A percentile compares a stretch with the other conserved stretches of the same genome.
phyloP scores from a whole-genome alignment of 2,329 filamentous ascomycete species.

The Cercospora sp. region DNA sequence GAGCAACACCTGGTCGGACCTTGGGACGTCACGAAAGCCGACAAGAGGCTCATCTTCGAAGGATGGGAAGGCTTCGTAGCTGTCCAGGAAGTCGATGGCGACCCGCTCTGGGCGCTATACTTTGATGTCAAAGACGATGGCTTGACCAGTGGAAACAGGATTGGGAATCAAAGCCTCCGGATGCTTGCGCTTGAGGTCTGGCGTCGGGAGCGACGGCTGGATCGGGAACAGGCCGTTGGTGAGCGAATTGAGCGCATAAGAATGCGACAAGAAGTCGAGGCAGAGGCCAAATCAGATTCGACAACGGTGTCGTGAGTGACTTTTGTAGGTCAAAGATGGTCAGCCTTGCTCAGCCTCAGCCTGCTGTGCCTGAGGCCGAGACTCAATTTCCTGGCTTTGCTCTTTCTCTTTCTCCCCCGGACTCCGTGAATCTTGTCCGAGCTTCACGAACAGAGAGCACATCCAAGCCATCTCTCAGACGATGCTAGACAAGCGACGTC shows the following conservation, averaged over 20 bases:
- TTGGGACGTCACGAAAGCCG: slow-evolving; percentile 76
- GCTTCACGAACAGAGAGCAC: neutral
- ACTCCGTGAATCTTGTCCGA: too few species aligned
- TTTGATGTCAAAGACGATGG: slow-evolving; percentile 51
- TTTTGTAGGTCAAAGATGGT: neutral
- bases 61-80: slow-evolving; percentile 59
- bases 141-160: slow-evolving; percentile 35
- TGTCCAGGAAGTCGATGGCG: slow-evolving; percentile 48
- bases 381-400: too few species aligned
- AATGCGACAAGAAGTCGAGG: slow-evolving; percentile 14
- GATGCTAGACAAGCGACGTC: neutral
- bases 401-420: too few species aligned
- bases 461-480: neutral
- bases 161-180: slow-evolving; percentile 30
- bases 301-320: slow-evolving; percentile 19
- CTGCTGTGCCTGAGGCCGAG: too few species aligned
- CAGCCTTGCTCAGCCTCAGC: neutral
- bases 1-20: slow-evolving; percentile 71
- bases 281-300: slow-evolving; percentile 13
- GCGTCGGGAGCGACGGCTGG: slow-evolving; percentile 34
- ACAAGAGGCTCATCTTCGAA: slow-evolving; percentile 56
- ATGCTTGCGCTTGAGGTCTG: slow-evolving; percentile 38
- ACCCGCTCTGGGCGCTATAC: slow-evolving; percentile 54
- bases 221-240: slow-evolving; percentile 29
- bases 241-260: slow-evolving; percentile 33